Evolutionary conservation across 2,329 filamentous ascomycete genomes (phyloP), one percentile per base, ranked within the genome.

Genomic region (Paecilomyces sp.): DNA sequence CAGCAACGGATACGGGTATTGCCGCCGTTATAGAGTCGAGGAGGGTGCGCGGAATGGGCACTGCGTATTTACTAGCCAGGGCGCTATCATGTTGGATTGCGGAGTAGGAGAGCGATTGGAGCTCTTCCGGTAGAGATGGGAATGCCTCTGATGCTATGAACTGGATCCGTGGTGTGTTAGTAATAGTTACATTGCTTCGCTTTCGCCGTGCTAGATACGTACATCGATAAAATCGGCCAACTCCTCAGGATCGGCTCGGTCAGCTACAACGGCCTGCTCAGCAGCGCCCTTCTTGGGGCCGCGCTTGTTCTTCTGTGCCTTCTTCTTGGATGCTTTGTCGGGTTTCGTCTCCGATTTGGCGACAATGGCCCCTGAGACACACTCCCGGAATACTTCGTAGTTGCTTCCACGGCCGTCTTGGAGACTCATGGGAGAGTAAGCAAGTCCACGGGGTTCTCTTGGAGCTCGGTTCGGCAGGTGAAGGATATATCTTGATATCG

Each of bases 201-300:
- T 33, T 12, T 33, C 31, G 8, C 31, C 31, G n/a, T 3, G 5
- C 7, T 22, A 2, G 18, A 33, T 33, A 63, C 67, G 47, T 77
- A 85, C 83, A 66, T 92, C 87, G 58, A 90, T 86, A 74, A 95
- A 95, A 1, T 95, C 91, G 28, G 85, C 84, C 24, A 94, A 76
- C 58, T 92, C 90, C 65, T 88, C 87, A 4, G 83, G 84, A 65
- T 84, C 78, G 18, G 74, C 68, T 57, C 66, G 62, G 24, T 66
- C 64, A 28, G 61, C n/a, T 34, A 60, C 51, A 9, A 25, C 33
- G n/a, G 15, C 41, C 41, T 47, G 41, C 7, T 47, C n/a, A 36
- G 18, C 13, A 56, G 58, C 51, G 25, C 18, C 15, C 53, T 54
- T 57, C 56, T 57, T 66, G 66, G n/a, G 50, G 60, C 50, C 63